Evolutionary conservation across 352 stramenopile genomes (phyloP).

Genomic region (Phytopythium vexans): DNA sequence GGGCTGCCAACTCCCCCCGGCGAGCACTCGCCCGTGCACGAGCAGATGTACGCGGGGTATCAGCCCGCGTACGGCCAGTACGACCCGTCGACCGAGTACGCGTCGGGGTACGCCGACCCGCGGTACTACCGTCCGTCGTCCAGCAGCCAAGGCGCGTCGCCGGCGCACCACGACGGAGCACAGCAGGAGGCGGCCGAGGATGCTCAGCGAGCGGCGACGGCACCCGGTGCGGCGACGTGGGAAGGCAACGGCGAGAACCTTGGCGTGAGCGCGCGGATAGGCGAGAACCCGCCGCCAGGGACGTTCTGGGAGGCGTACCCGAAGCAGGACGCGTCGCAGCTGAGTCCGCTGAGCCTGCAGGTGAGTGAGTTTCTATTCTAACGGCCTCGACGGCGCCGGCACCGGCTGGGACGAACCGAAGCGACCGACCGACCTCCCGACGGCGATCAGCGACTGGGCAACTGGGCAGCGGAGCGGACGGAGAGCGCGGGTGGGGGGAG

Average conservation of each 20-base stretch:
- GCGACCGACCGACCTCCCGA: conserved; percentile 1
- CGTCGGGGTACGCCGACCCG: conserved; percentile 27
- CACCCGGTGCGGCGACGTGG: too few species aligned
- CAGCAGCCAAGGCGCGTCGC: conserved; percentile 18
- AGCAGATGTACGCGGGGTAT: conserved; percentile 27
- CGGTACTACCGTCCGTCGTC: conserved; percentile 31
- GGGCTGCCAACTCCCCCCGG: conserved; percentile 1
- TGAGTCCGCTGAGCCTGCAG: conserved; percentile 45
- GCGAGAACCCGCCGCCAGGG: conserved; percentile 20
- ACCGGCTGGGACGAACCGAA: not conserved
- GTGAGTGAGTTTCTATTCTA: conserved; percentile 54
- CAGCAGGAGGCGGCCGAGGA: conserved; percentile 18
- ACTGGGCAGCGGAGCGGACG: too few species aligned
- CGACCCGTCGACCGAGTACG: conserved; percentile 26
- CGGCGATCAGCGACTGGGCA: not conserved
- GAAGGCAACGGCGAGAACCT: conserved; percentile 14
- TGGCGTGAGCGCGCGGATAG: conserved; percentile 25
- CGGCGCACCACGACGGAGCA: conserved; percentile 21
- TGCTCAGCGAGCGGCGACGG: not conserved
- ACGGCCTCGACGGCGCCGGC: conserved; percentile 8
- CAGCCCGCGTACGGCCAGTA: conserved; percentile 27
- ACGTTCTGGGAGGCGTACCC: conserved; percentile 39
- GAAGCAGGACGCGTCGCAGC: conserved; percentile 32
- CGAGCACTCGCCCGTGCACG: conserved; percentile 19
- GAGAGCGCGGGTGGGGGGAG: too few species aligned